Evolutionary conservation across 2,329 filamentous ascomycete species (phyloP).

Genomic region (Aspergillus texensis): DNA sequence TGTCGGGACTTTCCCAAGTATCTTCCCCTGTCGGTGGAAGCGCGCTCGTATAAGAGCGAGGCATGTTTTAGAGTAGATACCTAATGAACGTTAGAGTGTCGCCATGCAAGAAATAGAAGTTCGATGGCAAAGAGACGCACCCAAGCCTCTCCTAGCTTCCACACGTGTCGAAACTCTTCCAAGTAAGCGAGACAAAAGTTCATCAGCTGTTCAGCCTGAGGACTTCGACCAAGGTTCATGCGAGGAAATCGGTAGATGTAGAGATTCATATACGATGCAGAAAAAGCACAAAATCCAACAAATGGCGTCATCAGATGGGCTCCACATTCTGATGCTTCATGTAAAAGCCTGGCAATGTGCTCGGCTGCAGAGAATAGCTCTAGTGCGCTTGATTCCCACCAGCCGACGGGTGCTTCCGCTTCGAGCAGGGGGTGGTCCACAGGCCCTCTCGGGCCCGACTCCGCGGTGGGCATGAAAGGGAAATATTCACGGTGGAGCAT

Average conservation of each 20-base stretch:
- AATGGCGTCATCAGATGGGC: constrained; percentile 1
- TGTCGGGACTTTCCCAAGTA: constrained; percentile 1
- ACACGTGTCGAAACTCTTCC: constrained; percentile 1
- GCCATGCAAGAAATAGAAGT: not conserved
- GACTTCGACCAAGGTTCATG: constrained; percentile 4
- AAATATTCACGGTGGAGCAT: constrained; percentile 9
- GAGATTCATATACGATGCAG: constrained; percentile 1
- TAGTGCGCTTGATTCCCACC: constrained; percentile 5
- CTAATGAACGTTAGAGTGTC: not conserved
- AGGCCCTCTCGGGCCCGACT: not conserved
- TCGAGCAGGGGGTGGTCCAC: constrained; percentile 1
- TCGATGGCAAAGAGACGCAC: not conserved
- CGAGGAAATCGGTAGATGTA: constrained; percentile 3
- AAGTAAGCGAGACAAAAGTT: constrained; percentile 3
- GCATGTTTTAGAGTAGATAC: not conserved
- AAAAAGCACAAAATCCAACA: constrained; percentile 4
- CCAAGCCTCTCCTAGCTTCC: constrained; percentile 6
- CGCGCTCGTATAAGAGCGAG: constrained; percentile 1
- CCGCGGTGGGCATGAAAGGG: not conserved
- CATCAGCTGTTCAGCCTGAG: not conserved
- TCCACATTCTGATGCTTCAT: constrained; percentile 5
- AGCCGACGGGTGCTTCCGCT: constrained; percentile 1
- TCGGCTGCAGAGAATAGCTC: not conserved
- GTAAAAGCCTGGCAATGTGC: not conserved
- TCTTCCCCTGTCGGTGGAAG: not conserved